Percentiles rank a stretch among this genome's conserved stretches.
phyloP scores from a whole-genome alignment of 805 yeast genomes.

The Teunomyces gatunensis region DNA sequence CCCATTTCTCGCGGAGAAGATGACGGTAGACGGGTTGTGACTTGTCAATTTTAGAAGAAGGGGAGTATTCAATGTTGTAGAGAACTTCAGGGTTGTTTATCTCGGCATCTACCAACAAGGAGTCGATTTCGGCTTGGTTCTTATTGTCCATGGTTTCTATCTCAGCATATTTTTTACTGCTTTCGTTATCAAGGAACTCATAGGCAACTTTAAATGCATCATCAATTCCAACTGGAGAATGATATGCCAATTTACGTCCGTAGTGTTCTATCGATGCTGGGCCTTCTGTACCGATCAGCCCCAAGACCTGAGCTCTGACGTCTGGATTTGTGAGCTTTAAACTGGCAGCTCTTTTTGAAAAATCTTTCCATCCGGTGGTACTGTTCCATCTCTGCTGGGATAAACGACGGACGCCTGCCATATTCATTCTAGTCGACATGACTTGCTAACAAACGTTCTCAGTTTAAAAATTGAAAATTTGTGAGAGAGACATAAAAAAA shows the following conservation, averaged over 20 bases:
- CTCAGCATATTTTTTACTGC: constrained; percentile 34
- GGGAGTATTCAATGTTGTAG: constrained; percentile 54
- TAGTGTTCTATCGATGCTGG: constrained; percentile 51
- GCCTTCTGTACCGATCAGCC: constrained; percentile 34
- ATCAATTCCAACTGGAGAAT: constrained; percentile 65
- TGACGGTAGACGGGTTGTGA: constrained; percentile 78
- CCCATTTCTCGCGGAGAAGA: constrained; percentile 70
- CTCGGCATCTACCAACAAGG: constrained; percentile 61
- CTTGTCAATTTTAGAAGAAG: constrained; percentile 55
- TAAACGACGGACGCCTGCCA: not conserved
- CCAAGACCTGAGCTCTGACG: constrained; percentile 22
- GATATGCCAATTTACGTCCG: constrained; percentile 50
- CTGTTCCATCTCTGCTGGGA: not conserved
- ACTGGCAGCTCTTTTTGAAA: constrained; percentile 25
- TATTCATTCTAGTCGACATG: not conserved
- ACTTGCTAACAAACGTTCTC: not conserved
- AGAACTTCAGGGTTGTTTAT: constrained; percentile 79
- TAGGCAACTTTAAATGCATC: constrained; percentile 73
- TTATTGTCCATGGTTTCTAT: constrained; percentile 11
- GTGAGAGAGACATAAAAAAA: not conserved
- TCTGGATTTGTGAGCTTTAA: constrained; percentile 22
- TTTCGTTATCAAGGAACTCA: constrained; percentile 52
- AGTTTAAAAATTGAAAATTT: not conserved
- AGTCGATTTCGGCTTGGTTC: constrained; percentile 13
- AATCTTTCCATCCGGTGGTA: constrained; percentile 33